These are phyloP conservation scores for Hymenoscyphus linearis DNA, from an alignment of 2,329 filamentous ascomycete species.

Conservation along the genomic window DNA sequence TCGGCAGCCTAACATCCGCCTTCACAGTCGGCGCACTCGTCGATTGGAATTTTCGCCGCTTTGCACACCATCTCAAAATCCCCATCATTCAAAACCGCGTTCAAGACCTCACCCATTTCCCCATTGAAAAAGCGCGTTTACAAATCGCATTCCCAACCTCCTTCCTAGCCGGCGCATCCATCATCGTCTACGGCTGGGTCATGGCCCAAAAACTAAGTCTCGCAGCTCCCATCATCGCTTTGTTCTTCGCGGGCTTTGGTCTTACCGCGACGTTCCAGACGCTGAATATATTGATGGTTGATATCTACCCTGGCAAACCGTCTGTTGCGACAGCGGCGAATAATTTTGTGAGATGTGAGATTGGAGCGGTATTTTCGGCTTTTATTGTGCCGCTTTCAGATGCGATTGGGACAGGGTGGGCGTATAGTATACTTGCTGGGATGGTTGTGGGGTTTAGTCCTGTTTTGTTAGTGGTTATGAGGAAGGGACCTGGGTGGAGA, in stretches of 20 bases:
- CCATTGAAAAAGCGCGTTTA: constrained; percentile 47
- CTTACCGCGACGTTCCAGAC: constrained; percentile 50
- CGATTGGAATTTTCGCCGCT: constrained; percentile 63
- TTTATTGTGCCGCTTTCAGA: constrained; percentile 48
- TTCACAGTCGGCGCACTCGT: constrained; percentile 48
- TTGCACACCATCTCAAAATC: constrained; percentile 49
- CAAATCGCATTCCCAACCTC: constrained; percentile 47
- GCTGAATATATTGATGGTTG: constrained; percentile 48
- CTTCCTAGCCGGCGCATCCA: constrained; percentile 41
- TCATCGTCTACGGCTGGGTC: constrained; percentile 50
- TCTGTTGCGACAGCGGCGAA: constrained; percentile 51
- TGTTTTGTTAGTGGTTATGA: constrained; percentile 38
- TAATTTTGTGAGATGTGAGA: constrained; percentile 49
- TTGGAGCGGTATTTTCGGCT: constrained; percentile 49
- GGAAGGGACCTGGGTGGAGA: constrained; percentile 41
- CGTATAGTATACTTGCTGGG: constrained; percentile 44
- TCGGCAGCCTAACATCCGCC: constrained; percentile 41
- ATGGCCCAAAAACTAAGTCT: constrained; percentile 39
- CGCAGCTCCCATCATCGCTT: constrained; percentile 43
- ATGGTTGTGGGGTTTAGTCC: constrained; percentile 39
- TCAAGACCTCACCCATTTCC: constrained; percentile 43
- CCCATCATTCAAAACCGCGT: constrained; percentile 48
- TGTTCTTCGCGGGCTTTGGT: constrained; percentile 42
- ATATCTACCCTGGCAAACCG: constrained; percentile 48
- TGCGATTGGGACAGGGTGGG: constrained; percentile 46